Base-by-base conservation (phyloP, 148 eudicot species). In the Vaccinium vitisidaea region DNA sequence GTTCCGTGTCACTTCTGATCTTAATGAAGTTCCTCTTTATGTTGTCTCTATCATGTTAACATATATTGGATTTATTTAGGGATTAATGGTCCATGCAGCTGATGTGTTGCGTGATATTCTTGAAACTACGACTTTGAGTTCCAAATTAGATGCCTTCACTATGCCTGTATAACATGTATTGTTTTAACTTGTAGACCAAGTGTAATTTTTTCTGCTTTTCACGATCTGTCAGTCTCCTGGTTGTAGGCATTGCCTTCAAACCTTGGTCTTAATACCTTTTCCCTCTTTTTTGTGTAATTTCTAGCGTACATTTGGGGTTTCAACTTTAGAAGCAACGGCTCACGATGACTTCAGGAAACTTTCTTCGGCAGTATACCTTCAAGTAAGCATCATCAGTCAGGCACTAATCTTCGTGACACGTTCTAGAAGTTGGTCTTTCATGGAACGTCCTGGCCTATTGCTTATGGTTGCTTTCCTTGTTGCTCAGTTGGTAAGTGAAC, bases 341-440 rank as follows among this genome's bases (percentile, higher is more conserved):
- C 79, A 36, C 55, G 86, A 89, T 81, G 83, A 85, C 85, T 80
- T 73, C 88, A 87, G 83, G 73, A 90, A 90, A 88, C 87, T 90
- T 16, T 88, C 92, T 7, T 90, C 92, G 54, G 92, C 92, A 1
- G 49, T 90, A 19, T 90, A 90, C 82, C 86, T 90, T 19, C 92
- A 90, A 88, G 92, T 90, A 75, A 90, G 92, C 76, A 69, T 69
- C 74, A 69, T 69, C 16, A 69, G 74, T 23, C 74, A 69, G 74
- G 74, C 74, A 36, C 74, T 69, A 69, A 69, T 69, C 36, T 69
- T 69, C 8, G 74, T 69, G 74, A 69, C 74, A 4, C 74, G 74
- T 1, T 69, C 74, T 27, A 69, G 74, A 36, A 69, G 74, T 69
- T 69, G 74, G 74, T 69, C 74, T 69, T 69, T 69, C 23, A 27